These are phyloP conservation scores for Tubosaeta brunneosetosa DNA, from an alignment of 768 basidiomycete genomes.

Conservation along the genomic window DNA sequence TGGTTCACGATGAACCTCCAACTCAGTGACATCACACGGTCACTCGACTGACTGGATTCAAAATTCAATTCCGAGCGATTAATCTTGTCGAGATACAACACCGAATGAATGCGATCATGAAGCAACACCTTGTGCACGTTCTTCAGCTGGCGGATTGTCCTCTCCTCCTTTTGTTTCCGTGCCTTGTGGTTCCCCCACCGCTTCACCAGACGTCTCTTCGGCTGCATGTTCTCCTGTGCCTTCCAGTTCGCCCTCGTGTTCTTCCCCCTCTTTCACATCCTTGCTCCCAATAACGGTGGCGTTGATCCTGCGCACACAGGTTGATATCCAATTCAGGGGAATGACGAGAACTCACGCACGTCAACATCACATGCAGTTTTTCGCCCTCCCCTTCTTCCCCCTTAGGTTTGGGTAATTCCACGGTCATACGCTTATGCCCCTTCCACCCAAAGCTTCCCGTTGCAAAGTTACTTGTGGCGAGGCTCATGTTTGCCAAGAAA, in stretches of 20 bases:
- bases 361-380: slow-evolving; percentile 69
- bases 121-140: slow-evolving; percentile 11
- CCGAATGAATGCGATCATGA: slow-evolving; percentile 11
- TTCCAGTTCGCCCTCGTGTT: slow-evolving; percentile 32
- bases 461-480: slow-evolving; percentile 56
- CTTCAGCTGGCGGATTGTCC: slow-evolving; percentile 17
- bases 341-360: slow-evolving; percentile 43
- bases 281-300: slow-evolving; percentile 74
- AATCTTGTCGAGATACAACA: background rate
- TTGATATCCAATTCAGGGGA: background rate
- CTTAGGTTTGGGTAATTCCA: slow-evolving; percentile 55
- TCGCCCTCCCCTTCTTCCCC: slow-evolving; percentile 44
- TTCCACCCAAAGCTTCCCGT: slow-evolving; percentile 89
- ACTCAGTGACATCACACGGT: background rate
- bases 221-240: slow-evolving; percentile 18
- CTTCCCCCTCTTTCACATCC: slow-evolving; percentile 39
- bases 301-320: slow-evolving; percentile 51
- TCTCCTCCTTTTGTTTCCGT: slow-evolving; percentile 22
- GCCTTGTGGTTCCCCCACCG: slow-evolving; percentile 16
- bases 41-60: too few relatives aligned
- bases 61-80: too few relatives aligned
- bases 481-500: slow-evolving; percentile 50
- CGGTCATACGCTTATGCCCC: slow-evolving; percentile 59
- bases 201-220: slow-evolving; percentile 27
- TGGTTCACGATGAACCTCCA: background rate